A percentile compares a stretch with the other conserved stretches of the same genome.
Evolutionary conservation across 1,139 yeast genomes (phyloP).

Genomic region (Diutina ranongensis): DNA sequence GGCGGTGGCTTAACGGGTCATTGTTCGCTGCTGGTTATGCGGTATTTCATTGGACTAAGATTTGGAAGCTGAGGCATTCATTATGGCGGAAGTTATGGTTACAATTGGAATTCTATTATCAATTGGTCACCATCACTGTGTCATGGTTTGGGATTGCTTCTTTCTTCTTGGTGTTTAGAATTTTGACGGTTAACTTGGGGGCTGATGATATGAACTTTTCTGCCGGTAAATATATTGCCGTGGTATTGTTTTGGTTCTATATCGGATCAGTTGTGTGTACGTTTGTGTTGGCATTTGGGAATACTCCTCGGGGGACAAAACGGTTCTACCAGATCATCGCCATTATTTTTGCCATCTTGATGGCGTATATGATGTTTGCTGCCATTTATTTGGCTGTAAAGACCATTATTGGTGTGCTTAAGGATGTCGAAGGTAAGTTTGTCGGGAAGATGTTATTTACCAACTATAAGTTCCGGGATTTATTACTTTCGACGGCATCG

Average conservation of each 20-base stretch:
- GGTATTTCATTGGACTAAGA: constrained; percentile 55
- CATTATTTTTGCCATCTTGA: constrained; percentile 17
- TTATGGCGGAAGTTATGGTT: constrained; percentile 48
- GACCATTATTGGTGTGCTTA: constrained; percentile 36
- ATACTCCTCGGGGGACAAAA: constrained; percentile 18
- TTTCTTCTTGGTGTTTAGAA: constrained; percentile 18
- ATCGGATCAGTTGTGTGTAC: constrained; percentile 17
- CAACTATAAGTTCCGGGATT: constrained; percentile 64
- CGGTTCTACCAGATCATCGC: constrained; percentile 15
- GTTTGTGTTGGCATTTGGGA: constrained; percentile 19
- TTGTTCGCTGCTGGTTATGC: constrained; percentile 76
- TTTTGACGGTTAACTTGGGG: constrained; percentile 46
- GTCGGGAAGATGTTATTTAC: constrained; percentile 39
- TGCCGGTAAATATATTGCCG: constrained; percentile 16
- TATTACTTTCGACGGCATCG: constrained; percentile 74
- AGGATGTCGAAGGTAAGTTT: constrained; percentile 32
- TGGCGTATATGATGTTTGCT: constrained; percentile 38
- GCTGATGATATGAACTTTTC: constrained; percentile 28
- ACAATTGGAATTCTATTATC: constrained; percentile 64
- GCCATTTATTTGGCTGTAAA: constrained; percentile 74
- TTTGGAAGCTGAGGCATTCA: constrained; percentile 63
- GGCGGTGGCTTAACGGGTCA: constrained; percentile 82
- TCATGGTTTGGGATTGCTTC: constrained; percentile 40
- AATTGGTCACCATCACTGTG: constrained; percentile 49
- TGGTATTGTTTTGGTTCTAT: constrained; percentile 16